phyloP scores from a whole-genome alignment of 768 basidiomycete species.

The Mycena vitilis region DNA sequence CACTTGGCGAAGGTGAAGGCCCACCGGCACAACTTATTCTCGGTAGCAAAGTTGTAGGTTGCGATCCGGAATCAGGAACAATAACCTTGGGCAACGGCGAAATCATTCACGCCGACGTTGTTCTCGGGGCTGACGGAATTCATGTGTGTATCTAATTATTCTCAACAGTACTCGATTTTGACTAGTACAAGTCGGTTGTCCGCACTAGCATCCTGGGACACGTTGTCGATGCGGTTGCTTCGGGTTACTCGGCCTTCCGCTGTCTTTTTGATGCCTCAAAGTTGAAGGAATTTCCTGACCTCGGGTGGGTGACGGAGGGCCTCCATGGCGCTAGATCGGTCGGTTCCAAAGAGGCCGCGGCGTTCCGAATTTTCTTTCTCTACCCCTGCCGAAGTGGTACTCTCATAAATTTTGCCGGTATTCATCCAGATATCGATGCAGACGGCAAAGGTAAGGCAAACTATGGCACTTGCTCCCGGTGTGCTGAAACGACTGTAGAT shows the following conservation, averaged over 20 bases:
- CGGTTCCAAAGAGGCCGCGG: background rate
- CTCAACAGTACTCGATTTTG: background rate
- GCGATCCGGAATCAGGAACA: background rate
- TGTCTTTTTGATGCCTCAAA: slow-evolving; percentile 4
- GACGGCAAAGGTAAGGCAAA: background rate
- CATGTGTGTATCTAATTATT: slow-evolving; percentile 4
- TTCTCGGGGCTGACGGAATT: slow-evolving; percentile 32
- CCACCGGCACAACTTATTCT: background rate
- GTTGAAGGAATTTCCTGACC: slow-evolving; percentile 4
- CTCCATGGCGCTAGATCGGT: background rate
- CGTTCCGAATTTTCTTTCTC: slow-evolving; percentile 3
- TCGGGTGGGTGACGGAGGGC: slow-evolving; percentile 16
- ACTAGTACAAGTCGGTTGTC: slow-evolving; percentile 14
- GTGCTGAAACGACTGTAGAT: background rate
- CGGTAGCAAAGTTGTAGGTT: background rate
- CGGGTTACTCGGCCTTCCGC: slow-evolving; percentile 23
- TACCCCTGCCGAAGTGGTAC: slow-evolving; percentile 8
- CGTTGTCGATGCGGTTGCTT: background rate
- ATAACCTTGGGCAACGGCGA: background rate
- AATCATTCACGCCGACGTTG: slow-evolving; percentile 26
- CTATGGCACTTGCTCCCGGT: too few relatives aligned
- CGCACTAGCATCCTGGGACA: slow-evolving; percentile 20
- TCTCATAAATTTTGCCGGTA: slow-evolving; percentile 16
- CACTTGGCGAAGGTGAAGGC: background rate
- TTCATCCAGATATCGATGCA: background rate